Evolutionary conservation across 192 early-diverging fungal species (phyloP), one percentile per base, ranked within the genome.

Genomic region (Thamnidium elegans): DNA sequence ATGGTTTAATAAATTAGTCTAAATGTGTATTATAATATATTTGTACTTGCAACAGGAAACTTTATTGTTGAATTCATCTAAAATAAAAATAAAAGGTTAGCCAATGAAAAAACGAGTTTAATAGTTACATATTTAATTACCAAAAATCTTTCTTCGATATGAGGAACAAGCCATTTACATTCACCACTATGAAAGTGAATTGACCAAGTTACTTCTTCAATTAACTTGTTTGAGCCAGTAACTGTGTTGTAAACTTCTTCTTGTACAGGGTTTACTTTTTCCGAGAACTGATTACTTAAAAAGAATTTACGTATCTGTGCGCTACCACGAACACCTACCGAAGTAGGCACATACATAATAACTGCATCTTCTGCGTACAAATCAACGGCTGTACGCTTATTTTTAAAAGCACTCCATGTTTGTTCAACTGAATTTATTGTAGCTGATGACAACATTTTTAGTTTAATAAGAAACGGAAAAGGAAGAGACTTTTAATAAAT

Each of bases 331-430:
- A 52, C 77, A 63, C 73, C 74, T 8, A 65, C 54, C 7, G 67
- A 67, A 50, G 77, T 82, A 21, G 81, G 80, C 10, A 82, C 75
- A 58, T 71, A 78, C 50, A 70, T 65, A 2, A 81, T 36, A 4
- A 45, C 31, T 39, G 78, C 79, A 62, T 80, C 72, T 30, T 66
- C 42, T 10, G 79, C 50, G 11, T 69, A 74, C 1, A 74, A 26
- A 15, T 48, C 69, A 8, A 30, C 26, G 13, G 53, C 55, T 3
- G 34, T 50, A n/a, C 54, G 61, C 19, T 63, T 70, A 17, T 42
- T 53, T 45, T 70, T 70, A 43, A 53, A 70, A 7, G 8, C 32
- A n/a, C 11, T 60, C 69, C 69, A 70, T n/a, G 39, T 65, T 3
- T 44, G 23, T 60, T 68, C 66, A 45, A 68, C 54, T 8, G 30